Base-by-base conservation (phyloP, 768 basidiomycete genomes). In the Tylopilus sp. region DNA sequence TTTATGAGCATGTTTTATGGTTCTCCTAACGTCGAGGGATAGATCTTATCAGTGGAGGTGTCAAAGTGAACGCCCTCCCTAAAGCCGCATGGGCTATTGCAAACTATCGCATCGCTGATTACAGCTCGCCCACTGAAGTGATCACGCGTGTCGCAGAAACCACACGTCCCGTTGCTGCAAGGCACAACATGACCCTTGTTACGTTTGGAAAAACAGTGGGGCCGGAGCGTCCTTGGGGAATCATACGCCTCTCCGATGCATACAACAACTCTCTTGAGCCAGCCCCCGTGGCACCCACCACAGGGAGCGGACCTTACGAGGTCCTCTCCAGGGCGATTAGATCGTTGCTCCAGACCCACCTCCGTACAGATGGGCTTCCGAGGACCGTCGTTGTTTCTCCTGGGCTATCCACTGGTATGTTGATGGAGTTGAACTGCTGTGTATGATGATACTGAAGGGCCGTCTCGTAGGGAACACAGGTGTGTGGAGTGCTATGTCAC, bases 61-160 rank as follows among this genome's bases (percentile, higher is more conserved):
- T 70, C 1, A 79, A 80, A 66, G 63, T 70, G 40, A 78, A 79
- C 51, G 75, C 76, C 2, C 65, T 80, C 9, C 75, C 77, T 0
- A 78, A 79, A 52, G 63, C 62, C 28, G 70, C 60, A 15, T 70
- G 60, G 51, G 71, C 71, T 7, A 48, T 75, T 18, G 60, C 61
- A 35, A 71, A 74, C 46, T 57, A 73, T 42, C 62, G 69, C 8
- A 58, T 75, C 47, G 69, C 63, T 35, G 67, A 67, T 10, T 63
- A 72, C 48, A 72, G 55, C 40, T 67, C 63, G 0, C 45, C 30
- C 13, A 35, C 45, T 40, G 53, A 52, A 20, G 30, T 66, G 26
- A 47, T 47, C 33, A 15, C 23, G 26, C 57, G 50, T 25, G 63
- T 62, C 20, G 46, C 40, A 10, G 17, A 40, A 6, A 46, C 57